These are phyloP conservation scores for Aureobasidium sp. DNA, from an alignment of 2,329 filamentous ascomycete species.

Conservation along the genomic window DNA sequence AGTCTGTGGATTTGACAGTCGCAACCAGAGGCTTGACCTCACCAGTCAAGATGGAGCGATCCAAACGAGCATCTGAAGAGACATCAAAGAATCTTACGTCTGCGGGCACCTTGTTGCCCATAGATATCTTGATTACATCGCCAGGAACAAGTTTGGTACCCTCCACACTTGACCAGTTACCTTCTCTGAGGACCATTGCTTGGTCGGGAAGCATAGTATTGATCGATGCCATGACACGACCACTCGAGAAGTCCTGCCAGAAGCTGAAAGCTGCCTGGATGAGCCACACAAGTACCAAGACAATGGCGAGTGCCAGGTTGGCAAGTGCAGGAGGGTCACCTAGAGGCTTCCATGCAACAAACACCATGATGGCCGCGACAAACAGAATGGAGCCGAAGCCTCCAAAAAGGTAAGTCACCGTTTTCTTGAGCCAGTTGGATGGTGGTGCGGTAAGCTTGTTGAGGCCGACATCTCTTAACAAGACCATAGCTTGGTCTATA, in stretches of 20 bases:
- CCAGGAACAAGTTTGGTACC: conserved; percentile 59
- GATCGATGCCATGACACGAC: conserved; percentile 70
- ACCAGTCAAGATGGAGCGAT: conserved; percentile 66
- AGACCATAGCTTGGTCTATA: conserved; percentile 47
- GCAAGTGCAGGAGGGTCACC: conserved; percentile 63
- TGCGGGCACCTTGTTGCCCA: conserved; percentile 66
- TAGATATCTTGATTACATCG: conserved; percentile 60
- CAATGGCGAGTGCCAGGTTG: conserved; percentile 66
- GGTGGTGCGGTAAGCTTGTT: conserved; percentile 62
- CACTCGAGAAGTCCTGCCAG: conserved; percentile 65
- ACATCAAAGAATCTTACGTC: conserved; percentile 64
- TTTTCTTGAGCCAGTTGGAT: conserved; percentile 51
- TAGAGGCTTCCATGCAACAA: conserved; percentile 69
- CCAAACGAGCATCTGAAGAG: conserved; percentile 63
- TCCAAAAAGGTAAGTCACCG: conserved; percentile 66
- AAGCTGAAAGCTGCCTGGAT: conserved; percentile 51
- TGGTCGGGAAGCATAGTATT: conserved; percentile 72
- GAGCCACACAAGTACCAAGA: conserved; percentile 62
- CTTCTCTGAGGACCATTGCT: conserved; percentile 58
- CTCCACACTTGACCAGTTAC: conserved; percentile 33
- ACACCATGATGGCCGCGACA: conserved; percentile 62
- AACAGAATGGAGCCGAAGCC: conserved; percentile 69
- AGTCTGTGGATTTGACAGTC: conserved; percentile 58
- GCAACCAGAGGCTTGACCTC: conserved; percentile 43
- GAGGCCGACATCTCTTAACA: conserved; percentile 53